Percentiles rank a stretch among this genome's conserved stretches.
These are phyloP conservation scores for Termitomyces sp. DNA, from an alignment of 768 basidiomycete genomes.

Conservation along the genomic window DNA sequence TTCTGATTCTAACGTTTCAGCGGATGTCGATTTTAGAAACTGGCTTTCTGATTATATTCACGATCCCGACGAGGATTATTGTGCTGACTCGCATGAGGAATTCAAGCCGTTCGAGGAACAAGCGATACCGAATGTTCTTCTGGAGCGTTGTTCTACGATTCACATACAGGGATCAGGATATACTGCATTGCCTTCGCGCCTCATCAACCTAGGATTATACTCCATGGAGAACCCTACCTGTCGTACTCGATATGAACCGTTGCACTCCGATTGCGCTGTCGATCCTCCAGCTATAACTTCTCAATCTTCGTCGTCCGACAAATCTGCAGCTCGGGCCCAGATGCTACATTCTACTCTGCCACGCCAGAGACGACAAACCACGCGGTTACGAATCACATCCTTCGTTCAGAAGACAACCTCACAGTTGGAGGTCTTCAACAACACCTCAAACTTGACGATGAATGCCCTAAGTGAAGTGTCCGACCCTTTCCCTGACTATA, in stretches of 20 bases:
- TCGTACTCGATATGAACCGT: neutral
- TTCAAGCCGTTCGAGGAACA: neutral
- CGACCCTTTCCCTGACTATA: neutral
- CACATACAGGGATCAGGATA: neutral
- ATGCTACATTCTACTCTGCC: neutral
- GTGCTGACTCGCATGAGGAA: neutral
- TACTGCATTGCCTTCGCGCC: neutral
- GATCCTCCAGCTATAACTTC: neutral
- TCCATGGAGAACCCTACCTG: neutral
- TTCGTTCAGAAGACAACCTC: neutral
- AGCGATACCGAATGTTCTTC: neutral
- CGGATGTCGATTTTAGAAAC: conserved; percentile 22
- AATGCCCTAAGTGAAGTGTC: neutral
- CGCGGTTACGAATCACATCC: neutral
- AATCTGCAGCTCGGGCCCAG: neutral
- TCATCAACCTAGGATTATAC: neutral
- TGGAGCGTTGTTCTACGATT: neutral
- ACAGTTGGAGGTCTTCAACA: neutral
- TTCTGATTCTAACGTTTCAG: neutral
- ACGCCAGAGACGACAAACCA: neutral
- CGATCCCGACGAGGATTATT: neutral
- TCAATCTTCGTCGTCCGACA: neutral
- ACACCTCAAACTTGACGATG: neutral
- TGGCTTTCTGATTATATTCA: conserved; percentile 22
- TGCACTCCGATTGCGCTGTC: conserved; percentile 1